Evolutionary conservation across 371 early-diverging fungal species (phyloP).

Genomic region (Conidiobolus incongruus): DNA sequence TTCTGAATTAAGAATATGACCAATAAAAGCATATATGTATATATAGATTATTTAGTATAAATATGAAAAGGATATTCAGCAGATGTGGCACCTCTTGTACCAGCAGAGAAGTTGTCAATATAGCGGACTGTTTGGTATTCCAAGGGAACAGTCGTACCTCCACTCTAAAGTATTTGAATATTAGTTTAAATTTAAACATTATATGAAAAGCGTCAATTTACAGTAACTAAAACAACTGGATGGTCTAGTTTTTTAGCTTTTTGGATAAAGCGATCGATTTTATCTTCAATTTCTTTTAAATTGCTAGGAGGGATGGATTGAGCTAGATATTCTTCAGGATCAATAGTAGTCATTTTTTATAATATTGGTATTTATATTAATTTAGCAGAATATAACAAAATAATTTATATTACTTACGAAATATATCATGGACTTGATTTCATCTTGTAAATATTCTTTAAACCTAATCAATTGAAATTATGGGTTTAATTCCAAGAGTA

Average conservation of each 20-base stretch:
- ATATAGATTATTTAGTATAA: neutral
- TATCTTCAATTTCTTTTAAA: too few relatives aligned
- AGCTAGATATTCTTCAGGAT: neutral
- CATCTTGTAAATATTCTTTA: too few relatives aligned
- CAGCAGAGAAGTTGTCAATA: conserved; percentile 94
- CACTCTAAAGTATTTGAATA: conserved; percentile 28
- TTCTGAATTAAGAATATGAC: neutral
- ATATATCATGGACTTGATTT: too few relatives aligned
- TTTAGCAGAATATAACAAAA: neutral
- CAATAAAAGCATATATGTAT: neutral
- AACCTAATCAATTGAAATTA: too few relatives aligned
- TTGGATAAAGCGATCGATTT: too few relatives aligned
- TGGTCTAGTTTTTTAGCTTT: neutral
- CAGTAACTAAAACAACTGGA: conserved; percentile 9
- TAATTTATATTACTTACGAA: neutral
- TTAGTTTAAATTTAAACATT: neutral
- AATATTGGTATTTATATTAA: neutral
- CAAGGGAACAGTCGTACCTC: conserved; percentile 92
- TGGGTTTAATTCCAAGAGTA: too few relatives aligned
- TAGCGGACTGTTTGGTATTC: conserved; percentile 95
- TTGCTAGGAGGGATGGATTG: neutral
- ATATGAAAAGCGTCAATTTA: neutral
- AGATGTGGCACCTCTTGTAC: conserved; percentile 87
- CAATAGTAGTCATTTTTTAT: neutral
- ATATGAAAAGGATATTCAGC: conserved; percentile 42